Evolutionary conservation across 371 early-diverging fungal genomes (phyloP), one percentile per base, ranked within the genome.

Genomic region (Rhizomucor pusillus): DNA sequence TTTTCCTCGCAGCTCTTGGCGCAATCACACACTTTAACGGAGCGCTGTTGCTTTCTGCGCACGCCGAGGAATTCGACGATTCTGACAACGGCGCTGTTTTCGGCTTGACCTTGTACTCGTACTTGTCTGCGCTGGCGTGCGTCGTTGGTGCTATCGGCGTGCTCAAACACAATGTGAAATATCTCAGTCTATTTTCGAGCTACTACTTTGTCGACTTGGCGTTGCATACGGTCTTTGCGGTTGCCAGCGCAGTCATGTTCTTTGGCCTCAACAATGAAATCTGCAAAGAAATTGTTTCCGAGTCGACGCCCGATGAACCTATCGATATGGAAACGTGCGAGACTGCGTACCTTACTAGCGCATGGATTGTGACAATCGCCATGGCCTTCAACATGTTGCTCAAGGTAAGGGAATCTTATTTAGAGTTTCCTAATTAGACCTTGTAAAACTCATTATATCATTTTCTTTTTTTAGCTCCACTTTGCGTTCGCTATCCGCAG

Each of bases 191-290:
- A 5, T 71, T 75, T 50, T 56, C 60, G 35, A 45, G 51, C 23
- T 71, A 60, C 24, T 75, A 75, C 46, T 75, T 72, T 72, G 63
- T 62, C 13, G 75, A 75, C 44, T 59, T 75, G 22, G 75, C 49
- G 19, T 52, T 75, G 43, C 72, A 75, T 40, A 67, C 66, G n/a
- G 46, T 69, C 25, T 69, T 75, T 45, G 64, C 72, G 6, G 54
- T 72, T 2, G 69, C 70, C 14, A 69, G 63, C 36, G 67, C 71
- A 29, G 56, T 59, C 19, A 44, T 71, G 44, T 41, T 67, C 18
- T 71, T 75, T 23, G 65, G 65, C 49, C 55, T 71, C 24, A 63
- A 65, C 33, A 62, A 48, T 19, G 72, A 69, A 18, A 59, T 75
- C 13, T 75, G 75, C 47, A 54, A 66, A 25, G 59, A 75, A 56